Conservation (phyloP, 1,139 yeast genomes). For the Yamadazyma buinensis region DNA sequence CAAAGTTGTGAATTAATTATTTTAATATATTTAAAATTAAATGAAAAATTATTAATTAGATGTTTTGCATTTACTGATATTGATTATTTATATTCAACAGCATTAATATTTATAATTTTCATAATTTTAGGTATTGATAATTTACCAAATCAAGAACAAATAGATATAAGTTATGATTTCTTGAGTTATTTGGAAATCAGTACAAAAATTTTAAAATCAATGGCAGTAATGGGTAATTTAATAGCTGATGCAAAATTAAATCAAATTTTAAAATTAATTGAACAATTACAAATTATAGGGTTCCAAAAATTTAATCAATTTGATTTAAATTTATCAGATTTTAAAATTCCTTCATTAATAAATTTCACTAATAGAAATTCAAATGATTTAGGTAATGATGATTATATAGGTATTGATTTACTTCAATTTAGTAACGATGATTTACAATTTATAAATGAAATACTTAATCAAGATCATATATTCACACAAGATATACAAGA, state of each 20-base stretch:
- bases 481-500: neutral
- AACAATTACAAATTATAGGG: constrained; percentile 7
- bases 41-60: constrained; percentile 17
- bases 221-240: constrained; percentile 21
- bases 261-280: constrained; percentile 13
- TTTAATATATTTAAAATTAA: constrained; percentile 20
- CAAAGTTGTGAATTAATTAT: constrained; percentile 25
- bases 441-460: constrained; percentile 3
- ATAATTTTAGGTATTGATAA: constrained; percentile 15
- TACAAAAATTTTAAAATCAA: constrained; percentile 19
- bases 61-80: constrained; percentile 27
- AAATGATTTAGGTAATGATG: neutral
- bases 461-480: neutral
- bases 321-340: neutral
- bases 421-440: constrained; percentile 4
- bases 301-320: neutral
- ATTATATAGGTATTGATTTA: constrained; percentile 4
- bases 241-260: constrained; percentile 23
- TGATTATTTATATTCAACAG: constrained; percentile 22
- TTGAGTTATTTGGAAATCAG: constrained; percentile 19
- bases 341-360: constrained; percentile 3
- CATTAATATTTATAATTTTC: constrained; percentile 22
- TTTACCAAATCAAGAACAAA: constrained; percentile 5
- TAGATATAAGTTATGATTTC: constrained; percentile 11
- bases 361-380: neutral